Evolutionary conservation across 768 basidiomycete species (phyloP), one percentile per base, ranked within the genome.

Genomic region (Suillus spraguei): DNA sequence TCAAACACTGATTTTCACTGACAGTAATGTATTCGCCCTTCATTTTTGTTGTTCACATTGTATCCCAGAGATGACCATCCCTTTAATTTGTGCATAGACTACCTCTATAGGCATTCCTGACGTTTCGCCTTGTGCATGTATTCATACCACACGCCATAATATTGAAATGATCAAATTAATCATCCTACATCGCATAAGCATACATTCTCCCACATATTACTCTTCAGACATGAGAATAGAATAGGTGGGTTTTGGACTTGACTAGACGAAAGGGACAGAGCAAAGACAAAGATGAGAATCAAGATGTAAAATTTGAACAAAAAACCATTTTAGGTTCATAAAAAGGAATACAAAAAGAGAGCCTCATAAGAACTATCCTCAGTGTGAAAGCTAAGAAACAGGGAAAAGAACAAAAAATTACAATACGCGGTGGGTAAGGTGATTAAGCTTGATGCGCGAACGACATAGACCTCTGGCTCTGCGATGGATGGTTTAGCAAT

Each of bases 281-380:
- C n/a, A 32, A 61, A 10, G 14, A 35, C 32, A 7, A 20, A 53
- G n/a, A 24, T 7, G 39, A 44, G 7, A 42, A 36, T 41, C 47
- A 60, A 60, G 60, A 61, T 47, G 35, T 20, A 66, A 39, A 64
- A 42, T 33, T 55, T 54, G 52, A 65, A 61, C 41, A 64, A 63
- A 64, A 46, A 64, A 63, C 63, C 58, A 63, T 54, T 58, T 62
- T 53, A 24, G 35, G 46, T 50, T 65, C 66, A 75, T 76, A 76
- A 75, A 69, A 68, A 76, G 67, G 69, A 76, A 75, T 75, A 75
- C 59, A 66, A 58, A 62, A 60, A 35, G 59, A 41, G 38, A 52
- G 41, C 32, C 64, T 64, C 70, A 69, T 71, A 68, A 28, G 62
- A 64, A 67, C 68, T 65, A 65, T 70, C 63, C 65, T 44, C 17